A percentile compares a stretch with the other conserved stretches of the same genome.
These are phyloP conservation scores for Neopestalotiopsis clavispora DNA, from an alignment of 2,329 filamentous ascomycete genomes.

Conservation along the genomic window DNA sequence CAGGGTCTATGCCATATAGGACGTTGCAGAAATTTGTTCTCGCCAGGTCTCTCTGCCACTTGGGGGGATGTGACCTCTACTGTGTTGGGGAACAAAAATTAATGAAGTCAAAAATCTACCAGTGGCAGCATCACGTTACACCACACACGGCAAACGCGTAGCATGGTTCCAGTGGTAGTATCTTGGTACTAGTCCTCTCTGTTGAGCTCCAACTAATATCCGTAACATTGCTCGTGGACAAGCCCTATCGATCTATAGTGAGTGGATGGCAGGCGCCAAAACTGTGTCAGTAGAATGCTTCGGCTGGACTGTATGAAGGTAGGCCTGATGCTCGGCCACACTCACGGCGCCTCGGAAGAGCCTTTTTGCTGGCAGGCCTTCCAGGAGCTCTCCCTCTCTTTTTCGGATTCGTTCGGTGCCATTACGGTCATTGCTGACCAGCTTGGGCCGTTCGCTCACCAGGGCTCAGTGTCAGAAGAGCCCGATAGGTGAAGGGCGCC, in stretches of 20 bases:
- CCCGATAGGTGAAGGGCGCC: not conserved
- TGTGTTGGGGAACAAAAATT: not conserved
- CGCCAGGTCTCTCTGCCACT: not conserved
- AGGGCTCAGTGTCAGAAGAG: not conserved
- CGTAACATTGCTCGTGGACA: not conserved
- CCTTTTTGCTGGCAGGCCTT: not conserved
- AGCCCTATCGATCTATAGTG: too few species aligned
- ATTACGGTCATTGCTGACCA: conserved; percentile 16
- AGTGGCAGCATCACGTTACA: not conserved
- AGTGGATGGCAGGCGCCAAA: not conserved
- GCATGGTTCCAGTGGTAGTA: not conserved
- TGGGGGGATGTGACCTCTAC: not conserved
- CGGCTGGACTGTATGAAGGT: not conserved
- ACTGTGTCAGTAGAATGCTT: not conserved
- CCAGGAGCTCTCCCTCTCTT: not conserved
- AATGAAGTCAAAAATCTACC: not conserved
- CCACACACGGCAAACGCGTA: not conserved
- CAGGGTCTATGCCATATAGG: not conserved
- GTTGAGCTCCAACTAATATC: not conserved
- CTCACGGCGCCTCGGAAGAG: not conserved
- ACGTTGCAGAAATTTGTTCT: not conserved
- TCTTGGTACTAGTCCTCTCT: not conserved
- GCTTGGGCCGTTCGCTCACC: conserved; percentile 3
- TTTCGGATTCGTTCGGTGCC: conserved; percentile 2
- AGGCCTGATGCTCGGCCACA: not conserved